Evolutionary conservation across 805 yeast genomes (phyloP), one percentile per base, ranked within the genome.

Genomic region (Metschnikowia lochheadii): DNA sequence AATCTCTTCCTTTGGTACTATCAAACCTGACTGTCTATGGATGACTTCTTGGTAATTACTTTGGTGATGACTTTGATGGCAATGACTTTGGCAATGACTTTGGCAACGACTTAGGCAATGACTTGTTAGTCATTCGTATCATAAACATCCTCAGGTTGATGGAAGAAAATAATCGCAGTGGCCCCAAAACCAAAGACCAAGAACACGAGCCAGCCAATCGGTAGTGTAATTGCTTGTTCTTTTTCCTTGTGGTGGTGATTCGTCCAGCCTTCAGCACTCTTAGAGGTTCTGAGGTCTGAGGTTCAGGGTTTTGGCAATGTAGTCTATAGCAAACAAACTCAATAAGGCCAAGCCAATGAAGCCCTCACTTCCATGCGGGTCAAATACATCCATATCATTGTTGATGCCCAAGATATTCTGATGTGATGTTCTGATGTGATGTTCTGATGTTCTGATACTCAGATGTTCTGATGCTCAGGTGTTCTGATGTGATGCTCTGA

Each of bases 291-390:
- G 3, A 5, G 29, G 81, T 69, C 20, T 18, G 20, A 18, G 20
- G 20, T 49, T 89, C 95, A 63, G 96, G 13, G 87, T 67, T 39
- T 89, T 90, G 44, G 95, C 85, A 59, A 91, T 83, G 70, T 90
- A 89, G 72, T 87, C 87, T 46, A 95, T 89, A 26, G 98, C 96
- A 67, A 92, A 92, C 56, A 92, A 76, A 65, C 96, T 98, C 20
- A 97, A 91, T 67, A 90, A 67, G 20, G 86, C 73, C 26, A 88
- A 82, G 48, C 98, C 98, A 56, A 80, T 73, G 61, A 85, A 80
- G 49, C 97, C 97, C 68, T 97, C 97, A 55, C 91, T 84, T 61
- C 96, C 97, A 69, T 92, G 97, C 48, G 91, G 73, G 35, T 96
- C 88, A 72, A 87, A 92, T 44, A 89, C 95, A 68, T 91, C 97